Base-by-base conservation (phyloP, 169 alveolate species). In the Babesia ovata region DNA sequence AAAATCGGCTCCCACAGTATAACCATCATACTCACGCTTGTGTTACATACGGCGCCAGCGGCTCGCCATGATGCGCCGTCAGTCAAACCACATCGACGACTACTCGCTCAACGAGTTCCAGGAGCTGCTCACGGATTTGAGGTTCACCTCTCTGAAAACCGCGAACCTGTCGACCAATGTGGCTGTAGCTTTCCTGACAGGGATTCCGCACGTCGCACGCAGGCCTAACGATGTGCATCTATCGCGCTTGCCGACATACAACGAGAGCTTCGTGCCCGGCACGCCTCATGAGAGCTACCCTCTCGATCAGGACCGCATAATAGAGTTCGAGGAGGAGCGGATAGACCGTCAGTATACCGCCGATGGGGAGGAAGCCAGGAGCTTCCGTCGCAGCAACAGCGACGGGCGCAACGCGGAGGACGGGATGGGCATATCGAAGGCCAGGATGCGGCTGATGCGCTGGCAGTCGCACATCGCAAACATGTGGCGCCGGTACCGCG, bases 111-210 rank as follows among this genome's bases (percentile, higher is more conserved):
- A 54, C 39, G 69, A 81, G 54, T 81, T 81, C 56, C 83, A 81
- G 88, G 88, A 81, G 62, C 61, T 81, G 50, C 48, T 81, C 22
- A 29, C 84, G 39, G 77, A 62, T 52, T n/a, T 81, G 28, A 59
- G 84, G 22, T 81, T 67, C 62, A 56, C 88, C 8, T 59, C 88
- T 21, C 42, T 81, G 62, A 81, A 81, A 59, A 69, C 88, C 17
- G 75, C 88, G 42, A 63, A 81, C 39, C 77, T 81, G 26, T 81
- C 88, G 24, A 48, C 84, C 56, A 81, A 81, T 44, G 88, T 81
- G 11, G 88, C 88, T 8, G 61, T 81, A 0, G 67, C 88, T 11
- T 81, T 81, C 67, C 60, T 81, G 42, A 54, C 84, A 9, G 70
- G 70, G 33, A 71, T 81, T 21, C 84, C 77, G 26, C 53, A 29